Conservation (phyloP, 257 asterid species). For the Petunia axillaris region DNA sequence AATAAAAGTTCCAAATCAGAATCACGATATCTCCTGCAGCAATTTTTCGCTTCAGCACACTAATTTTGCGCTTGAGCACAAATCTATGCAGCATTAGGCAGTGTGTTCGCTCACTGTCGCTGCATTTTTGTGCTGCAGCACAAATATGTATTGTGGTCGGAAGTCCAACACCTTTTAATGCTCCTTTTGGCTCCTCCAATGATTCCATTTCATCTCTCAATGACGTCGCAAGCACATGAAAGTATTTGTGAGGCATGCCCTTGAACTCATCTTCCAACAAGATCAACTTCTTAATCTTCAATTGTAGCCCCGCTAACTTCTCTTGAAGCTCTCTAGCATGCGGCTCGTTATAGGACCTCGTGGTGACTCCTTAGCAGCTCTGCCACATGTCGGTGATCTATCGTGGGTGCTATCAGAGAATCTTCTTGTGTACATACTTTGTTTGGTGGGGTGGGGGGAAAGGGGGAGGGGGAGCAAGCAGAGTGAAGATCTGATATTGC, state of each 20-base stretch:
- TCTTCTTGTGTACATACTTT: not conserved
- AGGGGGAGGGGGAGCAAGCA: not conserved
- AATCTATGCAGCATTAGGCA: too few relatives aligned
- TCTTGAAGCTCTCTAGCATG: not conserved
- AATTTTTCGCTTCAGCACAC: not conserved
- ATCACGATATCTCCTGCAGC: not conserved
- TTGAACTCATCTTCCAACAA: too few relatives aligned
- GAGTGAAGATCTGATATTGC: not conserved
- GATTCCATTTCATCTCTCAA: not conserved
- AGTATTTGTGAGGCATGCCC: not conserved
- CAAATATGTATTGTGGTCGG: not conserved
- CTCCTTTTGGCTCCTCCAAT: not conserved
- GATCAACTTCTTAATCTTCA: not conserved
- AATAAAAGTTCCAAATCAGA: not conserved
- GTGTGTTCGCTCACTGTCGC: too few relatives aligned
- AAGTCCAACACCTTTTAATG: not conserved
- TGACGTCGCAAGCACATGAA: not conserved
- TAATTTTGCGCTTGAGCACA: not conserved
- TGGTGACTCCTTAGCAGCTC: not conserved
- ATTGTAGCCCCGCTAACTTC: not conserved
- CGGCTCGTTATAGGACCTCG: not conserved
- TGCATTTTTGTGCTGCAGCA: not conserved
- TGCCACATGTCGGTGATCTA: not conserved
- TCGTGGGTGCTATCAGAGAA: not conserved
- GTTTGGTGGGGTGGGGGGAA: not conserved